phyloP scores from a whole-genome alignment of 2,329 filamentous ascomycete genomes.

The Fusarium sp. region DNA sequence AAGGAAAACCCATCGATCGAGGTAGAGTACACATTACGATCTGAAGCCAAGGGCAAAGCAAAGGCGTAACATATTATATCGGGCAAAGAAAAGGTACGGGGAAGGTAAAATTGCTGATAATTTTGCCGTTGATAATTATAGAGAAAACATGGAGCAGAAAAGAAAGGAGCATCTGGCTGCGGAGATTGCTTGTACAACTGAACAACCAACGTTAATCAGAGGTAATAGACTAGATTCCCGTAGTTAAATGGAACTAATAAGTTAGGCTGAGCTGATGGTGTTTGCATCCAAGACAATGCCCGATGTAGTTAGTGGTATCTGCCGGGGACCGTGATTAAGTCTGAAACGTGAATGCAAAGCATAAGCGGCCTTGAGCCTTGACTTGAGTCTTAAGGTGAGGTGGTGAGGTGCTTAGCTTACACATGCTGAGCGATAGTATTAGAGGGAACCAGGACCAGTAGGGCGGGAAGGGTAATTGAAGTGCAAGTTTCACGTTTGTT shows the following conservation, averaged over 20 bases:
- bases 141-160: neutral
- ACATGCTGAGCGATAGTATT: too few species aligned
- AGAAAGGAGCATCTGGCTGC: neutral
- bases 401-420: too few species aligned
- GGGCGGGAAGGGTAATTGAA: neutral
- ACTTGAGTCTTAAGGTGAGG: neutral
- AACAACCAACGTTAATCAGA: slow-evolving; percentile 10
- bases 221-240: slow-evolving; percentile 14
- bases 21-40: slow-evolving; percentile 47
- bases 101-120: slow-evolving; percentile 8
- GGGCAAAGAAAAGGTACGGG: slow-evolving; percentile 7
- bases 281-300: slow-evolving; percentile 30
- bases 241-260: slow-evolving; percentile 21
- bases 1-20: slow-evolving; percentile 14
- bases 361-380: neutral
- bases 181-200: slow-evolving; percentile 35
- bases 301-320: slow-evolving; percentile 36
- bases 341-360: slow-evolving; percentile 24
- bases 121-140: slow-evolving; percentile 3
- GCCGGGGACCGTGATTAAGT: slow-evolving; percentile 23
- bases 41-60: slow-evolving; percentile 48
- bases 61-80: slow-evolving; percentile 17
- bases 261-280: slow-evolving; percentile 23
- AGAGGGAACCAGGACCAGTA: neutral
- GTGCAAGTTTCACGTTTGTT: neutral